These are phyloP conservation scores for Fusarium haematococcum DNA, from an alignment of 2,329 filamentous ascomycete genomes.

Conservation along the genomic window DNA sequence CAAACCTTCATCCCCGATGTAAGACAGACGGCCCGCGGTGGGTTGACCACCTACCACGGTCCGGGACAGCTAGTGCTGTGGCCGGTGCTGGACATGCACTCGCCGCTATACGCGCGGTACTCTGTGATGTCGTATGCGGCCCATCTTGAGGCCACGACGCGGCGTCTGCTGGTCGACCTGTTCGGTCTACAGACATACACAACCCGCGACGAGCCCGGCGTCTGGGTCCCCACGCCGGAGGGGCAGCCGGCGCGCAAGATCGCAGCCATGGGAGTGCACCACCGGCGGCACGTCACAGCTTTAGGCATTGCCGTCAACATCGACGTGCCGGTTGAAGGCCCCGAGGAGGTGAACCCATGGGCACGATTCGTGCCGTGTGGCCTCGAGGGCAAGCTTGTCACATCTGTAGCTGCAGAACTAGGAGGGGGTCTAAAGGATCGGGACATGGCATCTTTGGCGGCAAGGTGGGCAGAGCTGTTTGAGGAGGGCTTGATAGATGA, in stretches of 20 bases:
- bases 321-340: constrained; percentile 64
- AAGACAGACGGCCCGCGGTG: constrained; percentile 81
- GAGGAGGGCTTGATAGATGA: constrained; percentile 49
- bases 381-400: constrained; percentile 80
- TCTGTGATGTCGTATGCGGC: constrained; percentile 82
- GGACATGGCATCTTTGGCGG: constrained; percentile 47
- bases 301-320: constrained; percentile 88
- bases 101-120: constrained; percentile 65
- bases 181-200: constrained; percentile 70
- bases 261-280: constrained; percentile 91
- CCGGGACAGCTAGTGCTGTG: constrained; percentile 95
- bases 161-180: constrained; percentile 66
- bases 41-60: constrained; percentile 94
- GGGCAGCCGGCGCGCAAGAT: constrained; percentile 74
- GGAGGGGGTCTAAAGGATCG: constrained; percentile 26
- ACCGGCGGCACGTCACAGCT: constrained; percentile 83
- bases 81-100: constrained; percentile 85
- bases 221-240: constrained; percentile 71
- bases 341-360: constrained; percentile 62
- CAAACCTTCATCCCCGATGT: constrained; percentile 67
- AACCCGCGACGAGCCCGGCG: constrained; percentile 83
- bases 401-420: constrained; percentile 74
- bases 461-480: constrained; percentile 50
- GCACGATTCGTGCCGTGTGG: constrained; percentile 90
- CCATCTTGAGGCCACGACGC: constrained; percentile 81